These are phyloP conservation scores for Elsinoe batatas DNA, from an alignment of 2,329 filamentous ascomycete genomes.

Conservation along the genomic window DNA sequence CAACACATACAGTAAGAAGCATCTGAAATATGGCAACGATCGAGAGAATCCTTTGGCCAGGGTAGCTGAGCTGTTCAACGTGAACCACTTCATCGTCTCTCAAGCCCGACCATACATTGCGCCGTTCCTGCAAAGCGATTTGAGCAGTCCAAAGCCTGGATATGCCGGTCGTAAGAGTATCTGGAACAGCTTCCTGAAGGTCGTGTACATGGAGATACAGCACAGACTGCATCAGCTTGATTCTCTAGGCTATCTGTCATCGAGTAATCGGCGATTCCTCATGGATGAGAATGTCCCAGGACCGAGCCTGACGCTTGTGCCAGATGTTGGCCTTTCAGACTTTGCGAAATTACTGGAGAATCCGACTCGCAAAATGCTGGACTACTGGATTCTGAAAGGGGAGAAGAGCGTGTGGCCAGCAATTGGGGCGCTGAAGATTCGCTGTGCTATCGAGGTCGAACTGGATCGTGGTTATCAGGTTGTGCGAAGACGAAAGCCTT, in stretches of 20 bases:
- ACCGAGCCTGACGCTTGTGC: conserved; percentile 67
- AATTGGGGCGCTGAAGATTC: conserved; percentile 67
- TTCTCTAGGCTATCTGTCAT: conserved; percentile 61
- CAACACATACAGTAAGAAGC: conserved; percentile 59
- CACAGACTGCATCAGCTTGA: conserved; percentile 77
- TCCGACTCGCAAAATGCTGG: conserved; percentile 62
- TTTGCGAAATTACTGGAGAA: conserved; percentile 74
- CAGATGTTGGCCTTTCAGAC: conserved; percentile 62
- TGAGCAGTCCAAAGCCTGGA: conserved; percentile 60
- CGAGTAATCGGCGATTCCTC: conserved; percentile 61
- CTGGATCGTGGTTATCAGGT: conserved; percentile 77
- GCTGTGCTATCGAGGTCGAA: conserved; percentile 79
- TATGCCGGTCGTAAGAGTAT: conserved; percentile 50
- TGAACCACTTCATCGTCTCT: conserved; percentile 90
- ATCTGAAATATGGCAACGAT: conserved; percentile 52
- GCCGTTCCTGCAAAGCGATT: conserved; percentile 71
- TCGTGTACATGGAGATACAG: conserved; percentile 66
- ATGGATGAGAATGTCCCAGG: conserved; percentile 56
- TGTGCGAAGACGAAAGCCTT: conserved; percentile 48
- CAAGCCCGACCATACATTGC: conserved; percentile 85
- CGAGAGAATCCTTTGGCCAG: conserved; percentile 59
- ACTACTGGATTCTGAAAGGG: conserved; percentile 77
- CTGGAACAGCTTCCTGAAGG: conserved; percentile 26
- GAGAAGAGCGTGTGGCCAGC: conserved; percentile 89
- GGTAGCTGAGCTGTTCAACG: conserved; percentile 76